Conservation (phyloP, 164 flowering plant species). For the Piper betle region DNA sequence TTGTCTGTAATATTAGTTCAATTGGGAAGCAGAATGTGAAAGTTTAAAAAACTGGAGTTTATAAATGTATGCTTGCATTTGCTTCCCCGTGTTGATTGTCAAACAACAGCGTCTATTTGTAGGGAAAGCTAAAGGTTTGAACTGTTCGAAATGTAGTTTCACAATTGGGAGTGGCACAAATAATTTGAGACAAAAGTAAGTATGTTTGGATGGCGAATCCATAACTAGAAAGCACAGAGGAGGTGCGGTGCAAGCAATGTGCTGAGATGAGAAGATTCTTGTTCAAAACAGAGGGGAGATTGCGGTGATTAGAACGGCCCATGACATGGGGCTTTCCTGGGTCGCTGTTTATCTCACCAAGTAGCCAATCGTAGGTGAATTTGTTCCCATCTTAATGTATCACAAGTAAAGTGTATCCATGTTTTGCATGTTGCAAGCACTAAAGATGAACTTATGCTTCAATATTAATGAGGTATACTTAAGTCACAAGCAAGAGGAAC, state of each 20-base stretch:
- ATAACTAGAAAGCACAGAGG: constrained; percentile 22
- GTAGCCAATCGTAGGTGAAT: constrained; percentile 79
- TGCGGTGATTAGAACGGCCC: constrained; percentile 92
- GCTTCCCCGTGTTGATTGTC: background rate
- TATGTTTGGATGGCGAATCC: constrained; percentile 20
- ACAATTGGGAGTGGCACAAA: constrained; percentile 37
- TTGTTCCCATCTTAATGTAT: no score
- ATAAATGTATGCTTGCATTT: no score
- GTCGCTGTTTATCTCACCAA: constrained; percentile 96
- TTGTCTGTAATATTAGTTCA: background rate
- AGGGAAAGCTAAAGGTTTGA: constrained; percentile 29
- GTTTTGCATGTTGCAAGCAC: background rate
- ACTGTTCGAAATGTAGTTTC: constrained; percentile 64
- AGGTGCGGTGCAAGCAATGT: constrained; percentile 57
- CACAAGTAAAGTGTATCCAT: background rate
- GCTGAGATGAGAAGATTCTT: constrained; percentile 71
- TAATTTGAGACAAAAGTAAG: constrained; percentile 39
- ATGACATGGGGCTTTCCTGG: constrained; percentile 93
- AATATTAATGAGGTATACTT: no score
- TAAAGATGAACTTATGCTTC: background rate
- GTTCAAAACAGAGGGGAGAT: constrained; percentile 98
- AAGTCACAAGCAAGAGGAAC: no score
- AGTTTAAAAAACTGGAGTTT: no score
- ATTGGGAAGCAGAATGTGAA: no score
- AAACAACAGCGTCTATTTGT: constrained; percentile 26